Base-by-base conservation (phyloP, 202 grass and related monocot genomes). In the Carex arenaria region DNA sequence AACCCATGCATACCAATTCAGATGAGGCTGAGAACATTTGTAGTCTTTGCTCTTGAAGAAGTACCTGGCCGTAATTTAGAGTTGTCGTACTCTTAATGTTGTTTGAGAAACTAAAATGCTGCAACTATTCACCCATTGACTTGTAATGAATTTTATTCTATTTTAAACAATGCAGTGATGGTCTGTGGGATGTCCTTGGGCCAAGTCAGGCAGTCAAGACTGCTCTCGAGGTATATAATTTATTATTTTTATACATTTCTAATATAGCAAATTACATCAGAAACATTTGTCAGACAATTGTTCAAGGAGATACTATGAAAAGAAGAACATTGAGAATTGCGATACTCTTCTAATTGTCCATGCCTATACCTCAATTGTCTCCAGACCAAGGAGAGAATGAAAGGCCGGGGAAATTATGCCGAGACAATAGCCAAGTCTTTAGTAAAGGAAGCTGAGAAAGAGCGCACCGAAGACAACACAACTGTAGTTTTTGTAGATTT, bases 401-500 rank as follows among this genome's bases (percentile, higher is more conserved):
- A 61, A 32, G 59, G 42, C 7, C 79, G 79, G 7, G 65, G 61
- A 14, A 12, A 42, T 52, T 88, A 80, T 1, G 87, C 80, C 0
- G 74, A 88, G 31, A 87, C 54, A 86, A 84, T 94, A 85, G 92
- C 90, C 5, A 92, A 90, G 52, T 18, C 57, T 68, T 64, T 94
- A 72, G 59, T 91, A 90, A 87, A 5, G 10, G 90, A 97, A 87
- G 94, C 92, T 80, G 89, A 82, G 73, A 85, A 31, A 61, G 81
- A 89, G 80, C 80, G 86, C 64, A 98, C 94, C 51, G 89, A 89
- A 80, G 95, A 95, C 81, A 98, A 93, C 56, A 95, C 95, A 47
- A 91, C 89, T 23, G 56, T 98, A 78, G 84, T 98, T 84, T 95
- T 91, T 78, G 74, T 98, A 91, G 95, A 95, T 92, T 95, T 98